Evolutionary conservation across 2,329 filamentous ascomycete species (phyloP).

Genomic region (Fusarium cicatricum): DNA sequence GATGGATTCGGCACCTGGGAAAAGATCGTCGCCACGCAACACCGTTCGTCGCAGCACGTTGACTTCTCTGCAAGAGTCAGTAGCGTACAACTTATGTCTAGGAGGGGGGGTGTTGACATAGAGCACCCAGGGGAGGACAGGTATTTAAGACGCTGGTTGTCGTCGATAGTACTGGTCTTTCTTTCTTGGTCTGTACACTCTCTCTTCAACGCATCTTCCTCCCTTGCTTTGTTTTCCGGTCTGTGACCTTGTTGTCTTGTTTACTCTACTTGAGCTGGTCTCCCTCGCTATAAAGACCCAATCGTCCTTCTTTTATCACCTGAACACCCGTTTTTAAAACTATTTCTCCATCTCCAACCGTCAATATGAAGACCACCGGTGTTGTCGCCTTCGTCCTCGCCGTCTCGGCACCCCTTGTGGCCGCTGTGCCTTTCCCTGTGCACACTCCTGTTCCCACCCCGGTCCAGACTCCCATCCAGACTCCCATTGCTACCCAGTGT

Average conservation of each 20-base stretch:
- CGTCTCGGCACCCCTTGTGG: slow-evolving; percentile 25
- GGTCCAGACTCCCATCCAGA: background rate
- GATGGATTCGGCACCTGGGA: background rate
- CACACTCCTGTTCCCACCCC: background rate
- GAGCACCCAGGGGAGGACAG: background rate
- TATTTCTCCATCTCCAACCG: background rate
- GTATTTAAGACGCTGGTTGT: slow-evolving; percentile 19
- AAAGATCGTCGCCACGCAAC: background rate
- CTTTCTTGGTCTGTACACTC: background rate
- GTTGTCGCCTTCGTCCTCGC: slow-evolving; percentile 31
- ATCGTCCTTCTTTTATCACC: background rate
- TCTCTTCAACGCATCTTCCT: background rate
- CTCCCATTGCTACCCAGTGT: too few species aligned
- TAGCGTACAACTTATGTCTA: too few species aligned
- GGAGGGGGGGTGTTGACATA: too few species aligned
- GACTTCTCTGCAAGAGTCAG: background rate
- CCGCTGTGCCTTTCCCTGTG: slow-evolving; percentile 15
- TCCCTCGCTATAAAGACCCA: slow-evolving; percentile 5
- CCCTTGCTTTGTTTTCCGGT: slow-evolving; percentile 7
- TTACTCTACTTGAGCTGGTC: slow-evolving; percentile 13
- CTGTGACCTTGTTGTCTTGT: slow-evolving; percentile 25
- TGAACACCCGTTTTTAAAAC: background rate
- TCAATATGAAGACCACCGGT: slow-evolving; percentile 40
- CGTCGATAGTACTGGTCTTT: background rate
- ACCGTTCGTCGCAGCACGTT: background rate